A percentile compares a stretch with the other conserved stretches of the same genome.
These are phyloP conservation scores for Apiotrichum mycotoxinovorans DNA, from an alignment of 1,284 basidiomycete species.

Conservation along the genomic window DNA sequence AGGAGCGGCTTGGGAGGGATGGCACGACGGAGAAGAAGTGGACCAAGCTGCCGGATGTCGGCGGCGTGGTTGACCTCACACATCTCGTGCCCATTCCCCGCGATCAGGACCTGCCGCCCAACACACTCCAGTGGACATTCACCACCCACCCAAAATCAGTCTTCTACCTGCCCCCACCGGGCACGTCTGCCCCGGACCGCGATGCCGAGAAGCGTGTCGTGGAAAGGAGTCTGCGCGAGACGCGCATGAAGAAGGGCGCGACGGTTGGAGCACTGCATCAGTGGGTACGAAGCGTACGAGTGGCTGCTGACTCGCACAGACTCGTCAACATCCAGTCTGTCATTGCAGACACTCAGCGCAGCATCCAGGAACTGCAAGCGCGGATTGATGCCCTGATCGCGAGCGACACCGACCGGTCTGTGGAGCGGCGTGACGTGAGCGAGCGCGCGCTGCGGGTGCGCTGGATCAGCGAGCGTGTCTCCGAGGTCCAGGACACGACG, in stretches of 20 bases:
- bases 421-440: conserved; percentile 56
- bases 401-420: conserved; percentile 51
- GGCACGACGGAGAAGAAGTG: background rate
- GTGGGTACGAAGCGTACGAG: conserved; percentile 23
- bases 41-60: conserved; percentile 7
- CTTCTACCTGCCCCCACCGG: conserved; percentile 26
- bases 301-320: conserved; percentile 53
- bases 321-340: conserved; percentile 66
- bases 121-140: conserved; percentile 38
- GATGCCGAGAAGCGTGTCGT: conserved; percentile 24
- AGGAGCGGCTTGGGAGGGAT: background rate
- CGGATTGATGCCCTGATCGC: conserved; percentile 58
- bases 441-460: conserved; percentile 31
- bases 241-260: conserved; percentile 47
- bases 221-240: conserved; percentile 46
- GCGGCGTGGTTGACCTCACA: conserved; percentile 7
- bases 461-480: conserved; percentile 29
- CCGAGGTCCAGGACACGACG: conserved; percentile 25
- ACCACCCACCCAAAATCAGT: conserved; percentile 20
- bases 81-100: conserved; percentile 5
- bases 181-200: background rate
- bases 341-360: conserved; percentile 63
- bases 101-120: conserved; percentile 16
- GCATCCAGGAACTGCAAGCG: conserved; percentile 57
- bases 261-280: conserved; percentile 44